Percentiles rank a stretch among this genome's conserved stretches.
Conservation (phyloP, 1,139 yeast species). For the Hansenula anomala region DNA sequence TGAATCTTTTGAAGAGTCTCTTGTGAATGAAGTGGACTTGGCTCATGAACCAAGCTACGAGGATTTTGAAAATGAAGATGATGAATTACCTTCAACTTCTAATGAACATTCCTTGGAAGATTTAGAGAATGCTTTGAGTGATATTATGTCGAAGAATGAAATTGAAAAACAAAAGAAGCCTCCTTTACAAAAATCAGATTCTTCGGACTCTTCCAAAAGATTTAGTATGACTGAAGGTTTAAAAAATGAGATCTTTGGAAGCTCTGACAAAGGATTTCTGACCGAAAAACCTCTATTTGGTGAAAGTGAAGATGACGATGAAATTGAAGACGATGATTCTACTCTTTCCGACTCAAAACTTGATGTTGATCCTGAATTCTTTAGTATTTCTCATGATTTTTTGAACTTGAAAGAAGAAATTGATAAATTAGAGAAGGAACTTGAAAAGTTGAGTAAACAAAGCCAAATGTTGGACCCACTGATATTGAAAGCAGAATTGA, state of each 20-base stretch:
- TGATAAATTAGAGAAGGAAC: slow-evolving; percentile 46
- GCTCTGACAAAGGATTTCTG: slow-evolving; percentile 18
- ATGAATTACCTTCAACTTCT: slow-evolving; percentile 2
- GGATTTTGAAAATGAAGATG: slow-evolving; percentile 4
- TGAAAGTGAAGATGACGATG: slow-evolving; percentile 20
- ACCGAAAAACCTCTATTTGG: slow-evolving; percentile 22
- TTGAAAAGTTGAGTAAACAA: slow-evolving; percentile 61
- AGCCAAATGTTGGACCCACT: slow-evolving; percentile 60
- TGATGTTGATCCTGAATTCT: slow-evolving; percentile 17
- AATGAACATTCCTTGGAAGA: slow-evolving; percentile 38
- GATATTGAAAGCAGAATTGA: slow-evolving; percentile 73
- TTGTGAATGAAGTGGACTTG: slow-evolving; percentile 18
- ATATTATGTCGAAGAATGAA: slow-evolving; percentile 30
- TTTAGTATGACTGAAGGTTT: slow-evolving; percentile 5
- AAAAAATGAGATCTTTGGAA: slow-evolving; percentile 19
- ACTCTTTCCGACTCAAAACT: slow-evolving; percentile 4
- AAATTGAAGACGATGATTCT: slow-evolving; percentile 11
- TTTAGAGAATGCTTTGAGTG: slow-evolving; percentile 66
- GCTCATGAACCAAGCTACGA: slow-evolving; percentile 6
- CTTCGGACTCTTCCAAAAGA: neutral
- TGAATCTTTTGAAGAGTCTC: slow-evolving; percentile 26
- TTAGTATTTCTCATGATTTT: slow-evolving; percentile 15
- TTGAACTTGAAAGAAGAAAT: slow-evolving; percentile 67
- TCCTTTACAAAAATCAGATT: neutral
- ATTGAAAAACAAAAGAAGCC: neutral